Evolutionary conservation across 2,329 filamentous ascomycete species (phyloP).

Genomic region (Aspergillus luchuensis): DNA sequence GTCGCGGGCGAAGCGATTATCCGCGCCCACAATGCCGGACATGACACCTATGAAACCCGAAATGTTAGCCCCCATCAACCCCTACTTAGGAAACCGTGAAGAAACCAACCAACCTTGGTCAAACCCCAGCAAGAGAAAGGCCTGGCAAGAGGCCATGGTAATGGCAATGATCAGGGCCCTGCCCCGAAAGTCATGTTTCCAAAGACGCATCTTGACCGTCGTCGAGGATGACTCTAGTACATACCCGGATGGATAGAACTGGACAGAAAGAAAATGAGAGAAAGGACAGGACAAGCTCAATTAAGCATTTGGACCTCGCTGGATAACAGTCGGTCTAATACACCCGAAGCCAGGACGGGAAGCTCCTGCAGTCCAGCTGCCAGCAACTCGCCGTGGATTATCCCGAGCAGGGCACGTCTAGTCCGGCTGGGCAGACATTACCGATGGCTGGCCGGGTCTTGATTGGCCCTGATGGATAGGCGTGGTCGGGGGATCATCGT

Average conservation of each 20-base stretch:
- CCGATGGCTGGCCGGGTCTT: neutral
- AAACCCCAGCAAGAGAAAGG: constrained; percentile 46
- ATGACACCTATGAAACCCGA: constrained; percentile 20
- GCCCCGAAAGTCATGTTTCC: constrained; percentile 27
- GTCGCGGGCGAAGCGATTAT: constrained; percentile 44
- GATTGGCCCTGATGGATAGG: neutral
- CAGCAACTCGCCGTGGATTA: neutral
- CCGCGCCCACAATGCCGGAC: constrained; percentile 47
- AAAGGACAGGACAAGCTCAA: neutral
- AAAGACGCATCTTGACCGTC: constrained; percentile 19
- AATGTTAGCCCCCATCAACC: neutral
- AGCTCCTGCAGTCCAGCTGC: neutral
- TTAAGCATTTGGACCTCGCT: neutral
- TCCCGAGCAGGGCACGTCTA: neutral
- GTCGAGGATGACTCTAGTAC: neutral
- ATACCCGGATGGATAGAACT: neutral
- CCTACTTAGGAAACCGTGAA: too few species aligned
- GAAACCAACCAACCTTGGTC: constrained; percentile 45
- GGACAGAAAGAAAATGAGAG: neutral
- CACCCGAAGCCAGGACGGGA: neutral
- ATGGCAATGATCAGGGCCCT: constrained; percentile 25
- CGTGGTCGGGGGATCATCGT: constrained; percentile 17
- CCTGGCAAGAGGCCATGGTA: constrained; percentile 45
- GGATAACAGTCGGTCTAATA: neutral
- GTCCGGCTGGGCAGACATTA: neutral